phyloP scores from a whole-genome alignment of 2,329 filamentous ascomycete genomes.

The Xylariales sp. region DNA sequence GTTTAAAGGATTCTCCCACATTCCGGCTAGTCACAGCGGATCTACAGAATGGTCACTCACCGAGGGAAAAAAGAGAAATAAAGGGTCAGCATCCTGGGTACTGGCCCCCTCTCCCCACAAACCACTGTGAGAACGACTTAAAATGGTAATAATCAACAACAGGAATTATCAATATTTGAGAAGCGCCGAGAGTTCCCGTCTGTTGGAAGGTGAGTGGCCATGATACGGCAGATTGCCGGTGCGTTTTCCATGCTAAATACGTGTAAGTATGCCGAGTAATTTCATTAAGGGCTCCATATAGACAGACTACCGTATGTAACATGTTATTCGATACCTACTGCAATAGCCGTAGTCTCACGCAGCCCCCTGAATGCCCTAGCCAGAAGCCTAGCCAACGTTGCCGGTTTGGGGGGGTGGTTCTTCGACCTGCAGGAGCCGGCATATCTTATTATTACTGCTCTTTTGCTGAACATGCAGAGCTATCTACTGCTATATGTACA shows the following conservation, averaged over 20 bases:
- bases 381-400: constrained; percentile 1
- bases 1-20: constrained; percentile 41
- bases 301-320: not conserved
- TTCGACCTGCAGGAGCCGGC: constrained; percentile 33
- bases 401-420: constrained; percentile 13
- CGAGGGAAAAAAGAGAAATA: constrained; percentile 27
- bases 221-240: constrained; percentile 46
- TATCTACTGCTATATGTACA: not conserved
- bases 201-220: constrained; percentile 33
- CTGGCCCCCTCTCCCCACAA: not conserved
- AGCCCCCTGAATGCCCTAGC: constrained; percentile 22
- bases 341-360: constrained; percentile 20
- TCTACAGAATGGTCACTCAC: constrained; percentile 38
- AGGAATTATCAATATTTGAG: not conserved
- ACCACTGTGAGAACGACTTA: constrained; percentile 1
- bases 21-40: constrained; percentile 43
- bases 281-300: constrained; percentile 4
- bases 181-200: not conserved
- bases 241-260: constrained; percentile 34
- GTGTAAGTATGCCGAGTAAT: constrained; percentile 33
- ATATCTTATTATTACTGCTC: constrained; percentile 26
- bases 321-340: constrained; percentile 18
- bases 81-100: constrained; percentile 11
- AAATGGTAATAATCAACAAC: constrained; percentile 8
- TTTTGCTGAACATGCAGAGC: constrained; percentile 24